Base-by-base conservation (phyloP, 2,329 filamentous ascomycete genomes). In the Tolypocladium tropicale region DNA sequence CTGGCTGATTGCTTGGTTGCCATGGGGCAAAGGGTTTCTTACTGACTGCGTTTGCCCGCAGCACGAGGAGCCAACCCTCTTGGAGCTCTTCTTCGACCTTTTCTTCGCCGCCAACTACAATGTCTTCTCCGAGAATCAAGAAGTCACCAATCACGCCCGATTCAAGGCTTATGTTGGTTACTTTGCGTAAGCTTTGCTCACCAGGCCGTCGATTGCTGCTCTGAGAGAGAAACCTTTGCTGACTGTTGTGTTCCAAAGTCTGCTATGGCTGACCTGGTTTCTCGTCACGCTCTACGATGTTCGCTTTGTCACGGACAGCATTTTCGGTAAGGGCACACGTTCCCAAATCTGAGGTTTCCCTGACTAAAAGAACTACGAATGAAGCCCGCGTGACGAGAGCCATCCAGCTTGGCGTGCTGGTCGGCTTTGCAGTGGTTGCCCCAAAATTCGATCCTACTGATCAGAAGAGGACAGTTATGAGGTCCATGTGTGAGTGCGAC, bases 181-280 rank as follows among this genome's bases (percentile, higher is more conserved):
- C 55, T 73, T 73, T 41, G 65, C 61, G 68, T 71, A 57, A 16
- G 60, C 36, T 16, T 11, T 1, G 4, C 3, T 9, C 2, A 6
- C n/a, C 2, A 30, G 21, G 16, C 25, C 14, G 21, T 33, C 18
- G 2, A 2, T 33, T 53, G 7, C 36, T 18, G 23, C 23, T 6
- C n/a, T n/a, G 28, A 25, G 46, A 32, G 46, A 25, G 46, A 32
- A 28, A 18, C 28, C 23, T 5, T 4, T 7, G n/a, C 54, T 52
- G 30, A 52, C 48, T n/a, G n/a, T 12, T 12, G 16, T 28, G 5
- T 10, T 28, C 12, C 18, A 2, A 18, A 74, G 78, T 25, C 73
- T 87, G 21, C 71, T 87, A 6, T 88, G 84, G 84, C 79, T 85
- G 57, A 86, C 81, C n/a, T 88, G 85, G 85, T 76, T 86, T 37